Base-by-base conservation (phyloP, 179 eudicot species). In the Corrigiola litoralis region DNA sequence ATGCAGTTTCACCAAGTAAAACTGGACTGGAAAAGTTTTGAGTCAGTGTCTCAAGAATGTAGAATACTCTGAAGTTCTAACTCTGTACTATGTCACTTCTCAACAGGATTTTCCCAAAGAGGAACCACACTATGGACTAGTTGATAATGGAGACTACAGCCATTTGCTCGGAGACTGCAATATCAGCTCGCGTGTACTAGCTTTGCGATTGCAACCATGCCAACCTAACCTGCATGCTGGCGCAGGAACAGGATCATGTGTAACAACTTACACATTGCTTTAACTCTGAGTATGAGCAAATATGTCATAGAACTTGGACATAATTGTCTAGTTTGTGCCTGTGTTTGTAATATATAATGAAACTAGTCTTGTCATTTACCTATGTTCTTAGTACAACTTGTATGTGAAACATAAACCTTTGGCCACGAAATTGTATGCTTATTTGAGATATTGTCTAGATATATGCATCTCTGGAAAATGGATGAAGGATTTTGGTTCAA, bases 51-150 rank as follows among this genome's bases (percentile, higher is more conserved):
- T 33, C 20, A 13, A 24, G 57, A 24, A 25, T 14, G 13, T 20
- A 13, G 13, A 4, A 6, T 24, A n/a, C 21, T 55, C n/a, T 37
- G 46, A 36, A 34, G 32, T 49, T 13, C 3, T 16, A 29, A 13
- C 34, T 50, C 38, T 18, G 13, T 20, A n/a, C 44, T 3, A 18
- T 33, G 31, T 58, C 17, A 45, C 17, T 18, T 25, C 11, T 7
- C 27, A 33, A 11, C 58, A 89, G 96, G 85, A 78, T 61, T 65
- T 74, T 58, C 73, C 70, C 29, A 82, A 69, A 17, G 95, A 86
- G 40, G 96, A 86, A 70, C 82, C 89, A 52, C 85, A 78, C 9
- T 84, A 80, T 58, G 96, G 90, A 17, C 42, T 86, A 69, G 84
- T 89, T 36, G 90, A 89, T 12, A 73, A 86, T 25, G 90, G 80